Conservation (phyloP, 2,329 filamentous ascomycete species). For the Lachnellula hyalina region DNA sequence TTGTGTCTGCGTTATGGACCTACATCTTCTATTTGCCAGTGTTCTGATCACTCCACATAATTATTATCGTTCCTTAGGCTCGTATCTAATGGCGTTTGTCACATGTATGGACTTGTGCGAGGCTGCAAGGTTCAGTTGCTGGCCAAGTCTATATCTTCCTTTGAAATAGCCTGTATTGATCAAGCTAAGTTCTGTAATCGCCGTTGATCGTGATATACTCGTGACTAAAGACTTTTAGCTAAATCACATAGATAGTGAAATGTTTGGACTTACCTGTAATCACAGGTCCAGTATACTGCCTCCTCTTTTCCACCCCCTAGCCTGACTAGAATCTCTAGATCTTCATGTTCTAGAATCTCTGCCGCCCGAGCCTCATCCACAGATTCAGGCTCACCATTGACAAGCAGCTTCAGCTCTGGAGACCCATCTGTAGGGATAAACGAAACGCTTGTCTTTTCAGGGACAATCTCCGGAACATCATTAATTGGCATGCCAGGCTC, state of each 20-base stretch:
- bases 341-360: slow-evolving; percentile 71
- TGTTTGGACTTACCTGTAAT: slow-evolving; percentile 64
- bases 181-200: slow-evolving; percentile 55
- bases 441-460: slow-evolving; percentile 69
- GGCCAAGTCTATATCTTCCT: too few species aligned
- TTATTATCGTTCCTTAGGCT: too few species aligned
- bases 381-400: slow-evolving; percentile 72
- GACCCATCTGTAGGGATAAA: slow-evolving; percentile 76
- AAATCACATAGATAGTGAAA: slow-evolving; percentile 3
- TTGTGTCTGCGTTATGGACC: too few species aligned
- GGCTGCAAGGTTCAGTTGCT: too few species aligned
- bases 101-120: neutral
- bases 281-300: slow-evolving; percentile 78
- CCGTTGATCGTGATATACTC: slow-evolving; percentile 67
- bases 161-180: neutral
- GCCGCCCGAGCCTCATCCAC: slow-evolving; percentile 73
- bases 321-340: slow-evolving; percentile 72
- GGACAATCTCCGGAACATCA: slow-evolving; percentile 59
- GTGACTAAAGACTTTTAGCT: slow-evolving; percentile 36
- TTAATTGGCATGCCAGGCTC: slow-evolving; percentile 51
- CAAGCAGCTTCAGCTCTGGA: slow-evolving; percentile 67
- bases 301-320: slow-evolving; percentile 64
- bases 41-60: neutral
- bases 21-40: too few species aligned
- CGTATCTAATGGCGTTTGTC: too few species aligned